Evolutionary conservation across 2,329 filamentous ascomycete species (phyloP).

Genomic region (Hymenoscyphus albidus): DNA sequence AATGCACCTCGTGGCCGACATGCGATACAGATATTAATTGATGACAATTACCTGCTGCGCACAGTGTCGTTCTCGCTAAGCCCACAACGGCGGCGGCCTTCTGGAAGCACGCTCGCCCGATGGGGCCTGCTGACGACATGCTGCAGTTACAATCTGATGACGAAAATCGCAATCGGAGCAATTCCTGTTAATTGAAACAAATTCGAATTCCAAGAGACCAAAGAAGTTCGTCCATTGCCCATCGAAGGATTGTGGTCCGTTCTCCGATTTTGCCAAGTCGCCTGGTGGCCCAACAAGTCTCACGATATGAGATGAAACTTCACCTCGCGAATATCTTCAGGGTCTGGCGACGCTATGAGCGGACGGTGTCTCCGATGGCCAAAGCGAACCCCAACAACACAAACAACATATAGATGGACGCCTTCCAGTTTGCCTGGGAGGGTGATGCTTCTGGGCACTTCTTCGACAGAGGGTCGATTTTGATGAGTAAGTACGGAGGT

Average conservation of each 20-base stretch:
- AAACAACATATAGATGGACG: constrained; percentile 9
- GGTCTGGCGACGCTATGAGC: not conserved
- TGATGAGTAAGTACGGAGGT: not conserved
- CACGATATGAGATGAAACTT: constrained; percentile 32
- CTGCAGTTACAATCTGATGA: constrained; percentile 8
- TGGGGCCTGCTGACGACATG: not conserved
- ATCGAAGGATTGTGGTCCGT: constrained; percentile 5
- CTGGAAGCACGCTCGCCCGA: not conserved
- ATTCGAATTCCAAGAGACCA: constrained; percentile 4
- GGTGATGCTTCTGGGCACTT: not conserved
- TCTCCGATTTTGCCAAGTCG: constrained; percentile 7
- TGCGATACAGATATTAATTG: no score
- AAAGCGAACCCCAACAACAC: not conserved
- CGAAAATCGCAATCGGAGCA: constrained; percentile 3
- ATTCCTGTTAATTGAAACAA: constrained; percentile 5
- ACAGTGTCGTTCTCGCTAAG: not conserved
- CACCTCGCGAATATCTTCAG: constrained; percentile 5
- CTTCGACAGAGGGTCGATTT: constrained; percentile 8
- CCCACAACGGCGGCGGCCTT: not conserved
- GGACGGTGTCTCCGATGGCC: not conserved
- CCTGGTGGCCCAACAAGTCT: constrained; percentile 27
- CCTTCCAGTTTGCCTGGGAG: not conserved
- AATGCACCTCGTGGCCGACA: no score
- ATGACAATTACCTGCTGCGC: no score
- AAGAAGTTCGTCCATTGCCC: constrained; percentile 17